These are phyloP conservation scores for Helminthosporium solani DNA, from an alignment of 2,329 filamentous ascomycete genomes.

Conservation along the genomic window DNA sequence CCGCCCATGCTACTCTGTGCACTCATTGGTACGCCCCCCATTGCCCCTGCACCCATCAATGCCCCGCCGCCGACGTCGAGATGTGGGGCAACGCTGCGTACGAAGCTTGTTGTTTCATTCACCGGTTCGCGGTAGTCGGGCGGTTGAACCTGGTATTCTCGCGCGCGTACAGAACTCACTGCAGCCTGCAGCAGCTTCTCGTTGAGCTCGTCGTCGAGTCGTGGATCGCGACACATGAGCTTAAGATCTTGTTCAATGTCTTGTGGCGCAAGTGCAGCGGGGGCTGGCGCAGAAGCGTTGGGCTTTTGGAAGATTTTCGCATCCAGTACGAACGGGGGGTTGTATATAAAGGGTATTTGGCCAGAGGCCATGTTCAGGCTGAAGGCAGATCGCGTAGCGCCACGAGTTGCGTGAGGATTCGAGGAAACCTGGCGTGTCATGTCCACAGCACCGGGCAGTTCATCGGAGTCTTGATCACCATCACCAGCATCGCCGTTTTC, in stretches of 20 bases:
- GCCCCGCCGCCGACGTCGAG: conserved; percentile 29
- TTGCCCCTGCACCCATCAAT: neutral
- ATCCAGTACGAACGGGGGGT: conserved; percentile 46
- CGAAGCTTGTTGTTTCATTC: conserved; percentile 35
- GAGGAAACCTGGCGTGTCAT: conserved; percentile 63
- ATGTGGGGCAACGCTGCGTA: conserved; percentile 33
- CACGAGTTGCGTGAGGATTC: conserved; percentile 55
- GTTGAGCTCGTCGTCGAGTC: conserved; percentile 42
- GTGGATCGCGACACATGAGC: conserved; percentile 47
- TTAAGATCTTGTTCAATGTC: conserved; percentile 53
- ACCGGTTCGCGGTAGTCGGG: conserved; percentile 33
- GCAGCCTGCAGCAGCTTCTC: conserved; percentile 41
- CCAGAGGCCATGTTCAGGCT: conserved; percentile 54
- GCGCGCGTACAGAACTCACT: conserved; percentile 24
- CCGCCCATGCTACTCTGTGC: conserved; percentile 41
- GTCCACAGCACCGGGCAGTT: conserved; percentile 50
- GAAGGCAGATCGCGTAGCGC: conserved; percentile 56
- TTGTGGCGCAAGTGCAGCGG: conserved; percentile 43
- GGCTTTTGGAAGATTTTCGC: conserved; percentile 49
- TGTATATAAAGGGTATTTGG: conserved; percentile 46
- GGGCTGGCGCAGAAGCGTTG: conserved; percentile 51
- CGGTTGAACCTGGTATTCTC: conserved; percentile 27
- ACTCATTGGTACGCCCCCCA: conserved; percentile 44
- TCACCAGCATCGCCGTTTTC: conserved; percentile 42
- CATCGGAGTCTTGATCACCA: conserved; percentile 39